phyloP scores from a whole-genome alignment of 805 yeast species.

The Metschnikowia baotianmanensis region DNA sequence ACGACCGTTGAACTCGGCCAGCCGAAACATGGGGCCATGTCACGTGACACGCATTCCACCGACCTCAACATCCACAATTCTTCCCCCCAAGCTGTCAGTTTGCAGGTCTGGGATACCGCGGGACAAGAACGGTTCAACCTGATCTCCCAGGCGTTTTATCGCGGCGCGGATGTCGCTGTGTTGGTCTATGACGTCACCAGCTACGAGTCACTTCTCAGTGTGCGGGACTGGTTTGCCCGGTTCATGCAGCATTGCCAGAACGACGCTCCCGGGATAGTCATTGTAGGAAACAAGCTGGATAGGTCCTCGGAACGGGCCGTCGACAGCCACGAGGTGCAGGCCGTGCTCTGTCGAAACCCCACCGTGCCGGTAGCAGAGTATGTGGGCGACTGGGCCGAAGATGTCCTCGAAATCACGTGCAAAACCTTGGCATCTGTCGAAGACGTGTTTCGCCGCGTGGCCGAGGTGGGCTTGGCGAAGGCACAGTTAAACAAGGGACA shows the following conservation, averaged over 20 bases:
- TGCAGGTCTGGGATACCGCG: constrained; percentile 58
- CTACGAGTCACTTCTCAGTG: constrained; percentile 48
- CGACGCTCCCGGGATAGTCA: constrained; percentile 44
- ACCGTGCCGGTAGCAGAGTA: constrained; percentile 24
- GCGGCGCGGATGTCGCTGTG: constrained; percentile 58
- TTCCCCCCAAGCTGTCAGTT: constrained; percentile 23
- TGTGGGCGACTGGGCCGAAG: constrained; percentile 34
- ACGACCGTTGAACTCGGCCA: constrained; percentile 29
- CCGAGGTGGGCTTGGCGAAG: constrained; percentile 28
- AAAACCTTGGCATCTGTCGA: constrained; percentile 31
- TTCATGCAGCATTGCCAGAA: constrained; percentile 50
- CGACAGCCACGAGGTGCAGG: constrained; percentile 35
- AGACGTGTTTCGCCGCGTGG: constrained; percentile 36
- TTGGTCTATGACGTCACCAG: constrained; percentile 54
- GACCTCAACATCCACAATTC: background rate
- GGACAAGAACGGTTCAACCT: constrained; percentile 49
- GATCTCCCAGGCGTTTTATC: constrained; percentile 52
- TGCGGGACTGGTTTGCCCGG: constrained; percentile 47
- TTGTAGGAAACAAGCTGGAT: constrained; percentile 56
- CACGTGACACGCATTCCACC: constrained; percentile 2
- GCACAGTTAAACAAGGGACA: background rate
- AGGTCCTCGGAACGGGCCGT: constrained; percentile 32
- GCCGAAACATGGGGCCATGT: constrained; percentile 7
- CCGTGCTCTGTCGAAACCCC: constrained; percentile 26
- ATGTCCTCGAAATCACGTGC: constrained; percentile 33